Base-by-base conservation (phyloP, 2,329 filamentous ascomycete genomes). In the Exophiala viscosa region DNA sequence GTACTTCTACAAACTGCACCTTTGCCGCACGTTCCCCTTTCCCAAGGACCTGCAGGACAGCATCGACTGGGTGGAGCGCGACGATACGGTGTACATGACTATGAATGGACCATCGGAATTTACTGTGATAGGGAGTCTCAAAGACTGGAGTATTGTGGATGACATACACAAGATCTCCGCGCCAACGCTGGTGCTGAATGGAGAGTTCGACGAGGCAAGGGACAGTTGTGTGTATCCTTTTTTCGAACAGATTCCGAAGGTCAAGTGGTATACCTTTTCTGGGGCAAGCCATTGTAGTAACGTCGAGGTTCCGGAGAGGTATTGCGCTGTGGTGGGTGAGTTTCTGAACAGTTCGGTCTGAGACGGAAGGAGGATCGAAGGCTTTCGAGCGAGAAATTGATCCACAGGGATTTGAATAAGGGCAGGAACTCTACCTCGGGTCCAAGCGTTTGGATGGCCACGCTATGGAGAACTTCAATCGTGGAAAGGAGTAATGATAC, bases 181-280 rank as follows among this genome's bases (percentile, higher is more conserved):
- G 2, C 64, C 67, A 14, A 71, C 69, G 3, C 59, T 77, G 32
- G 56, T 77, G 0, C 64, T 73, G 43, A 75, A 76, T 60, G 73
- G 72, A 5, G 62, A 66, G 41, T 73, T 68, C 52, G 74, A 76
- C 52, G 59, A 60, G 20, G 54, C 42, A 11, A 43, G 47, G 23
- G 57, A 60, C 14, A 51, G 47, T 23, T 57, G 54, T 23, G 46
- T 60, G 14, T 52, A 55, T 20, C 57, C 57, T n/a, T 60, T 36
- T 17, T 60, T 57, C 54, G 32, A 42, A 2, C 55, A 62, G 2
- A 72, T 74, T 17, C 58, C 59, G 5, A 68, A 67, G 54, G 69
- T 71, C 40, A 73, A 70, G 57, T 76, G 73, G 73, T 62, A 71
- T 7, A 65, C 50, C 5, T 60, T 68, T 28, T 58, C 60, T 2